phyloP scores from a whole-genome alignment of 108 stramenopile species.

The Nannochloropsis gaditana region DNA sequence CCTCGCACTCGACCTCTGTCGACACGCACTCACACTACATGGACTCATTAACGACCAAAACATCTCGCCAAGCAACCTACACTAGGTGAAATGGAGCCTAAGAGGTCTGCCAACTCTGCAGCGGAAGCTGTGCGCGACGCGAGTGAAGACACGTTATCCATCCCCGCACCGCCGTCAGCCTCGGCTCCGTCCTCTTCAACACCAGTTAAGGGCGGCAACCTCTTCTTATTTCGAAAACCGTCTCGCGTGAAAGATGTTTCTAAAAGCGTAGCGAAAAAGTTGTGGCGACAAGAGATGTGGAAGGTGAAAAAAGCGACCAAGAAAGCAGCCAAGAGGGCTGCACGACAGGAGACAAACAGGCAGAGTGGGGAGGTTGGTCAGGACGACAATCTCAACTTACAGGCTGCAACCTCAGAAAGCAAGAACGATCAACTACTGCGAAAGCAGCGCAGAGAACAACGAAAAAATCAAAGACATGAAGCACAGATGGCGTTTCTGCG shows the following conservation, averaged over 20 bases:
- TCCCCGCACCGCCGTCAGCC: too few relatives aligned
- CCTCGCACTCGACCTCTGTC: too few relatives aligned
- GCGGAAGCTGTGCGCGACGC: too few relatives aligned
- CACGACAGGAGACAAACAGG: not conserved
- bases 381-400: not conserved
- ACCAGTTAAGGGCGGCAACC: too few relatives aligned
- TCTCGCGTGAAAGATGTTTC: not conserved
- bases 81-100: too few relatives aligned
- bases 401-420: not conserved
- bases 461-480: not conserved
- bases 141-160: too few relatives aligned
- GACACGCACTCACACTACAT: too few relatives aligned
- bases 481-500: not conserved
- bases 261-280: not conserved
- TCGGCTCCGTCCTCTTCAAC: too few relatives aligned
- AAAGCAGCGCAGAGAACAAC: not conserved
- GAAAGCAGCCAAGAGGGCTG: conserved; percentile 13
- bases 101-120: too few relatives aligned
- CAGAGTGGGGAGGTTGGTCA: not conserved
- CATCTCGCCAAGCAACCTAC: too few relatives aligned
- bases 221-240: too few relatives aligned
- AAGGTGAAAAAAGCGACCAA: not conserved
- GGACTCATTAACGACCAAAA: too few relatives aligned
- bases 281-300: conserved; percentile 14
- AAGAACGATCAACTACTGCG: not conserved